phyloP scores from a whole-genome alignment of 1,284 basidiomycete genomes.

The Bondarzewia mesenterica region DNA sequence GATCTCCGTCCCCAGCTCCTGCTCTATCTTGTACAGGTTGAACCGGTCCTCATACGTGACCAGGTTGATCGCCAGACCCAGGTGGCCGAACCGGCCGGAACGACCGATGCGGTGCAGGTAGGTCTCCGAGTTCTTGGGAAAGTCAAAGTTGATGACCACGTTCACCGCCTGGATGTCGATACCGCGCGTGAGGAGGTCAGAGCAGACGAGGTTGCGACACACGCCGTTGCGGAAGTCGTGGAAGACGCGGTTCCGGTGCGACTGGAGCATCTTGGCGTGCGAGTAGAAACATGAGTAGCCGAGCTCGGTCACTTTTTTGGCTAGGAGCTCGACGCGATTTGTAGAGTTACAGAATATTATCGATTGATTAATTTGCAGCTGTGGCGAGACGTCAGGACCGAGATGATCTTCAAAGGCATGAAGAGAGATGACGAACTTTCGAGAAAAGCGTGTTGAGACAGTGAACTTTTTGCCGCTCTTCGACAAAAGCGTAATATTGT shows the following conservation, averaged over 20 bases:
- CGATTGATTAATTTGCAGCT: constrained; percentile 99
- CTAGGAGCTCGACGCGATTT: constrained; percentile 96
- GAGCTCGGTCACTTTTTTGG: constrained; percentile 98
- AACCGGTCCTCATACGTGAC: constrained; percentile 97
- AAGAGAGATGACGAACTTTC: constrained; percentile 47
- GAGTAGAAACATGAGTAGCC: constrained; percentile 99
- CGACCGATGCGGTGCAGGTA: constrained; percentile 98
- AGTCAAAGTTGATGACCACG: constrained; percentile 99
- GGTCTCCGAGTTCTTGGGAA: constrained; percentile 97
- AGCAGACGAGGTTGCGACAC: constrained; percentile 96
- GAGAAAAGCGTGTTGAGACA: constrained; percentile 97
- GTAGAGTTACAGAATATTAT: constrained; percentile 99
- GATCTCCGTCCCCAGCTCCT: constrained; percentile 97
- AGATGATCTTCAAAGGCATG: constrained; percentile 16
- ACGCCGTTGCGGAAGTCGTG: constrained; percentile 99
- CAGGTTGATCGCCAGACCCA: constrained; percentile 95
- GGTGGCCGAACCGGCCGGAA: constrained; percentile 94
- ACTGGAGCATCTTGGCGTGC: constrained; percentile 98
- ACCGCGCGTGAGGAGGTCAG: constrained; percentile 93
- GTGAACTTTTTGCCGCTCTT: constrained; percentile 99
- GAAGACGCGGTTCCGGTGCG: constrained; percentile 98
- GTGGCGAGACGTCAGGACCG: constrained; percentile 8
- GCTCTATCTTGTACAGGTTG: constrained; percentile 96
- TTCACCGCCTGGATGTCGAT: constrained; percentile 99
- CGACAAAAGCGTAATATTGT: constrained; percentile 98